Conservation (phyloP, 768 basidiomycete species). For the Pholiota conissans region DNA sequence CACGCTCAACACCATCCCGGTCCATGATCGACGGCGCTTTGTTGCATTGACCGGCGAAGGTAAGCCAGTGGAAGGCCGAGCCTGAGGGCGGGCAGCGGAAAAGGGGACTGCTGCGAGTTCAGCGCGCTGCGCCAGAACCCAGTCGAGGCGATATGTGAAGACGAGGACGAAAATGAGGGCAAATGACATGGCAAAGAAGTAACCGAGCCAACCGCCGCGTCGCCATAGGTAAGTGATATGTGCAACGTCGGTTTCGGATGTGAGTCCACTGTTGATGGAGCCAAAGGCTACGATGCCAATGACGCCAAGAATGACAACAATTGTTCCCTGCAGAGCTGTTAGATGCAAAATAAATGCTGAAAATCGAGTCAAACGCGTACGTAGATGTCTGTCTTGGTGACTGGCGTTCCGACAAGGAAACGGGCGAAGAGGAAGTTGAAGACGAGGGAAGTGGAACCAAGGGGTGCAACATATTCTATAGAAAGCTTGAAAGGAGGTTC, state of each 20-base stretch:
- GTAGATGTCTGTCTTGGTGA: constrained; percentile 81
- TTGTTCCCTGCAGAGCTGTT: constrained; percentile 60
- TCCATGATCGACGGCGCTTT: constrained; percentile 18
- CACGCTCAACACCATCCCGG: constrained; percentile 20
- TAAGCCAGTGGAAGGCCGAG: constrained; percentile 10
- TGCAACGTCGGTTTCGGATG: constrained; percentile 66
- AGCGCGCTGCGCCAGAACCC: constrained; percentile 65
- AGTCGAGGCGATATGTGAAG: constrained; percentile 72
- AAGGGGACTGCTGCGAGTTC: constrained; percentile 65
- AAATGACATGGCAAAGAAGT: constrained; percentile 78
- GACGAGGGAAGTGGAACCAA: constrained; percentile 90
- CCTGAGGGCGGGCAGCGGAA: constrained; percentile 16
- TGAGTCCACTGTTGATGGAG: constrained; percentile 79
- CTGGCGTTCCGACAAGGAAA: constrained; percentile 83
- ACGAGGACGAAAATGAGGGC: constrained; percentile 66
- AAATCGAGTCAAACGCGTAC: constrained; percentile 40
- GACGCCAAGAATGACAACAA: constrained; percentile 81
- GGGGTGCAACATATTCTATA: constrained; percentile 91
- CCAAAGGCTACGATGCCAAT: constrained; percentile 88
- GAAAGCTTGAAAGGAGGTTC: constrained; percentile 1
- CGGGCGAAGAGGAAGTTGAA: constrained; percentile 97
- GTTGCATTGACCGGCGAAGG: constrained; percentile 18
- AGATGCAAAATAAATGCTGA: background rate
- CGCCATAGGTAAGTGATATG: constrained; percentile 86
- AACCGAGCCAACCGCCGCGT: constrained; percentile 86